Evolutionary conservation across 441 rosid genomes (phyloP).

Genomic region (Dalechampia spathulata): DNA sequence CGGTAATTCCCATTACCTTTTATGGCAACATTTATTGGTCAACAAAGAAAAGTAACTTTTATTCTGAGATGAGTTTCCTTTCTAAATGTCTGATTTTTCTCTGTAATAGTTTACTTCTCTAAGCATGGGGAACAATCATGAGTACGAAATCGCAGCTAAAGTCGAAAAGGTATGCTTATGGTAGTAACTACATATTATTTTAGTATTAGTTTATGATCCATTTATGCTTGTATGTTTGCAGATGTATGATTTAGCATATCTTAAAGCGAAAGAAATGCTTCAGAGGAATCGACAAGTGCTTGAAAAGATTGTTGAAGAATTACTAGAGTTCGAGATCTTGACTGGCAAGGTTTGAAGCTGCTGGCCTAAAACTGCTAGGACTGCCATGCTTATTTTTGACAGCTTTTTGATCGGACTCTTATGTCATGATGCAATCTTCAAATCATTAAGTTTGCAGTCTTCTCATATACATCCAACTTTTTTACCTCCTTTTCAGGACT

Average conservation of each 20-base stretch:
- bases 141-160: conserved; percentile 82
- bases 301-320: conserved; percentile 85
- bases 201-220: background rate
- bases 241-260: conserved; percentile 77
- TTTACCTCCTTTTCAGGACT: conserved; percentile 39
- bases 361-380: conserved; percentile 5
- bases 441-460: background rate
- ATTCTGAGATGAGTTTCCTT: no score
- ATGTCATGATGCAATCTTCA: conserved; percentile 1
- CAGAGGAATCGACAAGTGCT: conserved; percentile 64
- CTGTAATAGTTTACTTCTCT: conserved; percentile 59
- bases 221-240: conserved; percentile 25
- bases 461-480: background rate
- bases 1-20: conserved; percentile 47
- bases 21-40: conserved; percentile 3
- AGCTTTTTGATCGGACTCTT: background rate
- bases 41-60: background rate
- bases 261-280: conserved; percentile 80
- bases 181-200: no score
- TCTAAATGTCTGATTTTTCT: conserved; percentile 6
- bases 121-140: conserved; percentile 85
- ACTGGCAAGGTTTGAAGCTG: conserved; percentile 62
- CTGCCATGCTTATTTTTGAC: background rate
- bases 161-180: conserved; percentile 67
- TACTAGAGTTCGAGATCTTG: conserved; percentile 84